phyloP scores from a whole-genome alignment of 805 yeast species.

The Metschnikowia cubensis region DNA sequence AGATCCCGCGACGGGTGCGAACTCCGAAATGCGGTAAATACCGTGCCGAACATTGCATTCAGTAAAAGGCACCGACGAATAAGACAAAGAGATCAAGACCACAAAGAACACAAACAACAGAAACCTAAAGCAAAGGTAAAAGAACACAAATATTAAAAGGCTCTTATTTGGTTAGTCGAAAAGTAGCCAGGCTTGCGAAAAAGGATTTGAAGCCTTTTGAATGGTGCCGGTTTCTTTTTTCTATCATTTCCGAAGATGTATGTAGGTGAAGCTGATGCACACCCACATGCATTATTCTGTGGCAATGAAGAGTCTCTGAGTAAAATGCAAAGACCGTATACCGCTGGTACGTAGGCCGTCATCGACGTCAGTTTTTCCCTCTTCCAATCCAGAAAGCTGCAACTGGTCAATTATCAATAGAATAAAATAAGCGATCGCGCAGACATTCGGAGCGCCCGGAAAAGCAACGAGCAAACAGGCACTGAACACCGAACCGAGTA shows the following conservation, averaged over 20 bases:
- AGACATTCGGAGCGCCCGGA: constrained; percentile 1
- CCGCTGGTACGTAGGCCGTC: background rate
- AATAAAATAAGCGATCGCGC: background rate
- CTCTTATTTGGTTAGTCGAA: too few species aligned
- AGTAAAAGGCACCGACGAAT: background rate
- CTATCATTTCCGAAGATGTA: too few species aligned
- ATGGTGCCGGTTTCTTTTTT: too few species aligned
- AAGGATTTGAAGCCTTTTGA: too few species aligned
- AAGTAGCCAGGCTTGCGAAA: too few species aligned
- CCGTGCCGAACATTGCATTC: background rate
- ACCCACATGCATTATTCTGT: too few species aligned
- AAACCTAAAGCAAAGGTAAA: too few species aligned
- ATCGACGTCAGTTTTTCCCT: background rate
- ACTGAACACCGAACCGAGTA: background rate
- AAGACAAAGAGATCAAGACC: background rate
- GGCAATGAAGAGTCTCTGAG: too few species aligned
- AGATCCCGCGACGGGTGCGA: background rate
- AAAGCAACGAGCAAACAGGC: constrained; percentile 3
- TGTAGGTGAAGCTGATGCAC: too few species aligned
- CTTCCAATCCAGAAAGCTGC: background rate
- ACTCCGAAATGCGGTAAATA: background rate
- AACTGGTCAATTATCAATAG: background rate
- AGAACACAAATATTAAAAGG: too few species aligned
- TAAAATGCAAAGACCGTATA: background rate
- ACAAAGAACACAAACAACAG: background rate